phyloP scores from a whole-genome alignment of 305 asterid genomes.

The Plantago coronopus region DNA sequence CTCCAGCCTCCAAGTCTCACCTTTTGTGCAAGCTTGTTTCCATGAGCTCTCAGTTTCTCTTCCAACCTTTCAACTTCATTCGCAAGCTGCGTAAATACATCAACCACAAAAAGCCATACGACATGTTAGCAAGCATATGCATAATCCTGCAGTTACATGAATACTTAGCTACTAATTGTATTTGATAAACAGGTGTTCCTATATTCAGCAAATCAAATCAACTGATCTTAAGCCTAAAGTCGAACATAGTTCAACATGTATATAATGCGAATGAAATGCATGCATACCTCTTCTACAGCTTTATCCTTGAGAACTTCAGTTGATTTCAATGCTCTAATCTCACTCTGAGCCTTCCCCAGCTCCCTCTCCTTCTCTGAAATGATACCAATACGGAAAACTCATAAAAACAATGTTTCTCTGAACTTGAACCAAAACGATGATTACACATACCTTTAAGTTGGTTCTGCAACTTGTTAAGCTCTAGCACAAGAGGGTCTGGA shows the following conservation, averaged over 20 bases:
- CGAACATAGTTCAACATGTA: too few species aligned
- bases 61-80: constrained; percentile 52
- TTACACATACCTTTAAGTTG: constrained; percentile 65
- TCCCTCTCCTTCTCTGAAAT: constrained; percentile 68
- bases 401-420: background rate
- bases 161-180: too few species aligned
- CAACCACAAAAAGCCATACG: background rate
- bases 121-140: background rate
- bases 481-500: constrained; percentile 74
- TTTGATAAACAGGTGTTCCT: too few species aligned
- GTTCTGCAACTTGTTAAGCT: constrained; percentile 68
- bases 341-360: constrained; percentile 59
- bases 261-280: too few species aligned
- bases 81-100: constrained; percentile 43
- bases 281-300: constrained; percentile 73
- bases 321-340: constrained; percentile 64
- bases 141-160: background rate
- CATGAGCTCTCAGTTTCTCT: constrained; percentile 49
- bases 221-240: too few species aligned
- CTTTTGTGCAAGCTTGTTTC: constrained; percentile 63
- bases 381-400: background rate
- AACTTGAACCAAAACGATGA: background rate
- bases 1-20: constrained; percentile 23
- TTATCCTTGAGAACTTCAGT: constrained; percentile 68
- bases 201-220: too few species aligned